Conservation (phyloP, 2,329 filamentous ascomycete species). For the Ophiostoma perfectum region DNA sequence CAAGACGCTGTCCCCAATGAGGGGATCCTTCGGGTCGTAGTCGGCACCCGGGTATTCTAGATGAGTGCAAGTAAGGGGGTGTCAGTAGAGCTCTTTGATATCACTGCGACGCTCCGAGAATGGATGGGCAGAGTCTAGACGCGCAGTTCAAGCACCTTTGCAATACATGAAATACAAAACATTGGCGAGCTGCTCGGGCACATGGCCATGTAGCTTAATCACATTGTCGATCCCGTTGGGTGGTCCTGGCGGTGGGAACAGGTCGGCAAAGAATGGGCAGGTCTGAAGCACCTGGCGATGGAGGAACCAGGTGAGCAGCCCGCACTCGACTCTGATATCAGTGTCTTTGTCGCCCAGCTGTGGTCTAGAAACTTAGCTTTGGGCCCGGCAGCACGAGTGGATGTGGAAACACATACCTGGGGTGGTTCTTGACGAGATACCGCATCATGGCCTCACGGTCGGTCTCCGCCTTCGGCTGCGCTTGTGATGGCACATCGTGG, state of each 20-base stretch:
- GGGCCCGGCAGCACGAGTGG: not conserved
- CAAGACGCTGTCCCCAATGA: conserved; percentile 26
- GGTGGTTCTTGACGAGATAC: conserved; percentile 9
- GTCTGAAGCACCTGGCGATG: conserved; percentile 22
- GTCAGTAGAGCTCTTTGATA: no score
- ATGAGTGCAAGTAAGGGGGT: no score
- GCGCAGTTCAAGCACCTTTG: no score
- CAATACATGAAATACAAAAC: conserved; percentile 32
- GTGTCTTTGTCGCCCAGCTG: not conserved
- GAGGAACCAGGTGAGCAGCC: conserved; percentile 17
- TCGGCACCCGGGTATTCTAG: conserved; percentile 22
- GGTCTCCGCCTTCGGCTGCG: not conserved
- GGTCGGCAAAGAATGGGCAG: conserved; percentile 20
- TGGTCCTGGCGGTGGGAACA: conserved; percentile 2
- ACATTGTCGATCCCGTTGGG: conserved; percentile 1
- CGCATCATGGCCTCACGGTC: conserved; percentile 12
- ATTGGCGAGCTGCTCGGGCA: conserved; percentile 25
- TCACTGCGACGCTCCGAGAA: no score
- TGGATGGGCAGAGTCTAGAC: no score
- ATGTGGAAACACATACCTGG: not conserved
- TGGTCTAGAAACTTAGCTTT: not conserved
- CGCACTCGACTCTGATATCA: conserved; percentile 22
- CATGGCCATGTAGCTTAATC: conserved; percentile 25
- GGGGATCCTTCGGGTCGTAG: conserved; percentile 23
- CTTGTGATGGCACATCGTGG: not conserved